Percentiles rank a stretch among this genome's conserved stretches.
Evolutionary conservation across 306 rosid species (phyloP).

Genomic region (Malus sylvestris): DNA sequence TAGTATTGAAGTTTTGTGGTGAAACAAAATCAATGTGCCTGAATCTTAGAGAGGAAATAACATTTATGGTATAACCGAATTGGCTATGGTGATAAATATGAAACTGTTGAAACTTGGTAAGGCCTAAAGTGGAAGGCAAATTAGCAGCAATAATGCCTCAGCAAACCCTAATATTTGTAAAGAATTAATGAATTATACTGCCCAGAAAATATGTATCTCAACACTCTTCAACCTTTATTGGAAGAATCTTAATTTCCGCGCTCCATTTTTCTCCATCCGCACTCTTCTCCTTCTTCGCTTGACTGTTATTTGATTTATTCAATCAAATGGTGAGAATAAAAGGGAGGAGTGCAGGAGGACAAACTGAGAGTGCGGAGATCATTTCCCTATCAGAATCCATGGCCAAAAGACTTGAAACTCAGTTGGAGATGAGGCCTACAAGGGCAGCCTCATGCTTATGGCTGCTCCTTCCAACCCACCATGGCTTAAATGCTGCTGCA

Average conservation of each 20-base stretch:
- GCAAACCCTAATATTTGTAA: slow-evolving; percentile 26
- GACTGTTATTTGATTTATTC: background rate
- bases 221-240: slow-evolving; percentile 41
- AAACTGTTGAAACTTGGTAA: slow-evolving; percentile 3
- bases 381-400: background rate
- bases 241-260: background rate
- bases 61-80: slow-evolving; percentile 18
- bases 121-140: background rate
- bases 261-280: background rate
- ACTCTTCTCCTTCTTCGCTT: background rate
- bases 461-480: slow-evolving; percentile 35
- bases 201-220: slow-evolving; percentile 39
- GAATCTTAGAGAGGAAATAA: slow-evolving; percentile 13
- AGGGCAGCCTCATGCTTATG: slow-evolving; percentile 23
- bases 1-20: slow-evolving; percentile 14
- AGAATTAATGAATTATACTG: slow-evolving; percentile 62
- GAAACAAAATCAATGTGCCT: slow-evolving; percentile 14
- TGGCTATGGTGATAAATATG: background rate
- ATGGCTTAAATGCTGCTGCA: slow-evolving; percentile 19
- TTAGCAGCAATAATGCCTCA: slow-evolving; percentile 24
- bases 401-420: background rate
- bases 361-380: background rate
- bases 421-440: slow-evolving; percentile 21
- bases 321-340: background rate
- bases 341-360: background rate